phyloP scores from a whole-genome alignment of 495 filamentous ascomycete species.

The Penicillium ochrochloron region DNA sequence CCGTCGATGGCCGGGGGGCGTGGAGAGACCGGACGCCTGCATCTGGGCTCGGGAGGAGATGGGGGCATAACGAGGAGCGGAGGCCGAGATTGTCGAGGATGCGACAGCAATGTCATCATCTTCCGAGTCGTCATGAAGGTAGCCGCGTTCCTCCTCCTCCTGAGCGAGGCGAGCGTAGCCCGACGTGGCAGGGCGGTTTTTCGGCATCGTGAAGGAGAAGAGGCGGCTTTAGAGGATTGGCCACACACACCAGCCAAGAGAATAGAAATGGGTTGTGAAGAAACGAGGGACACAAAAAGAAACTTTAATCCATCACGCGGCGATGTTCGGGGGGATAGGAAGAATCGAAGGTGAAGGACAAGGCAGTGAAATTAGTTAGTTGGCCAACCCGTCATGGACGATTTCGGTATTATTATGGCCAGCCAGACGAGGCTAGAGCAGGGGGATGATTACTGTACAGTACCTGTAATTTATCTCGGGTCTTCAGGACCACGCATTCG shows the following conservation, averaged over 20 bases:
- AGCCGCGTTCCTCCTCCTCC: conserved; percentile 71
- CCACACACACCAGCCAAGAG: conserved; percentile 18
- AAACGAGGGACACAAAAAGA: conserved; percentile 26
- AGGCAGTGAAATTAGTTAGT: conserved; percentile 29
- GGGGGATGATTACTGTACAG: conserved; percentile 19
- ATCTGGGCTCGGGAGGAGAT: conserved; percentile 58
- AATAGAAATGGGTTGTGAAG: conserved; percentile 17
- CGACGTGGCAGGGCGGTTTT: conserved; percentile 72
- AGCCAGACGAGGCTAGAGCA: conserved; percentile 21
- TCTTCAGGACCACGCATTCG: not conserved
- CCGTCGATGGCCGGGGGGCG: conserved; percentile 48
- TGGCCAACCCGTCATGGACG: conserved; percentile 28
- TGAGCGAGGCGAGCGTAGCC: conserved; percentile 93
- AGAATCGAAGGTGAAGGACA: conserved; percentile 12
- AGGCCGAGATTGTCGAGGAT: conserved; percentile 62
- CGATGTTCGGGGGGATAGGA: conserved; percentile 2
- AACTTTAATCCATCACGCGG: conserved; percentile 31
- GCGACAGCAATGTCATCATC: conserved; percentile 61
- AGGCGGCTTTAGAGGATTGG: conserved; percentile 23
- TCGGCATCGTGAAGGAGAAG: conserved; percentile 49
- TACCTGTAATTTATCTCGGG: conserved; percentile 25
- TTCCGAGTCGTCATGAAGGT: conserved; percentile 71
- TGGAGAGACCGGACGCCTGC: conserved; percentile 47
- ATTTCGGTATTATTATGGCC: conserved; percentile 28
- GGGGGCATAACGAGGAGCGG: conserved; percentile 71